Evolutionary conservation across 306 rosid genomes (phyloP).

Genomic region (Castanea crenata): DNA sequence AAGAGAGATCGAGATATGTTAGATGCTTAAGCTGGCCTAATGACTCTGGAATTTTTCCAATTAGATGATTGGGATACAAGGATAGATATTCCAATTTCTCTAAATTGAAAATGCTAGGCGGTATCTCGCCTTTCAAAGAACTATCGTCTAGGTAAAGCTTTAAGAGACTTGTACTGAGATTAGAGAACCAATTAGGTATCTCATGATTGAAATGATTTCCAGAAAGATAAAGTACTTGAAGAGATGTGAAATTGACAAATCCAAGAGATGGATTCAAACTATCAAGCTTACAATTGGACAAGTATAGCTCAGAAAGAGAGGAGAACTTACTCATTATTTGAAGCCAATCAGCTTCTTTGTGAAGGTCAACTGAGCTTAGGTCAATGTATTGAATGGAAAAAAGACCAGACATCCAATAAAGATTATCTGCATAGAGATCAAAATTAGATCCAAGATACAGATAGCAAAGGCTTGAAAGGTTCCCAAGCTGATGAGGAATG

Average conservation of each 20-base stretch:
- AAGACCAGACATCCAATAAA: background rate
- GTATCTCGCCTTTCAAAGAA: background rate
- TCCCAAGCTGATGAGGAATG: too few relatives aligned
- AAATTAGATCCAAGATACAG: background rate
- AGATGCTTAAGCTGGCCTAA: background rate
- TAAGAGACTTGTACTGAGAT: background rate
- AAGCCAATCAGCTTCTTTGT: background rate
- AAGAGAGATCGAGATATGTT: background rate
- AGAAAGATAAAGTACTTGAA: background rate
- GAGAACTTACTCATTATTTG: background rate
- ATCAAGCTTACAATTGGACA: background rate
- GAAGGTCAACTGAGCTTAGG: too few relatives aligned
- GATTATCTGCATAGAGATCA: background rate
- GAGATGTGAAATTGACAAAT: background rate
- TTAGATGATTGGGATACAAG: background rate
- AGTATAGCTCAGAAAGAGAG: background rate
- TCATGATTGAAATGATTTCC: background rate
- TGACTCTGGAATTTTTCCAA: background rate
- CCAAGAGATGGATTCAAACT: background rate
- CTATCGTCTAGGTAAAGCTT: background rate
- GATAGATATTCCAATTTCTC: background rate
- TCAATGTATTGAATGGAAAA: too few relatives aligned
- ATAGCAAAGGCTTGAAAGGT: too few relatives aligned
- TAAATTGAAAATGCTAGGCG: too few relatives aligned
- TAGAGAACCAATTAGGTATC: too few relatives aligned